Evolutionary conservation across 2,329 filamentous ascomycete genomes (phyloP).

Genomic region (Akanthomyces muscarius): DNA sequence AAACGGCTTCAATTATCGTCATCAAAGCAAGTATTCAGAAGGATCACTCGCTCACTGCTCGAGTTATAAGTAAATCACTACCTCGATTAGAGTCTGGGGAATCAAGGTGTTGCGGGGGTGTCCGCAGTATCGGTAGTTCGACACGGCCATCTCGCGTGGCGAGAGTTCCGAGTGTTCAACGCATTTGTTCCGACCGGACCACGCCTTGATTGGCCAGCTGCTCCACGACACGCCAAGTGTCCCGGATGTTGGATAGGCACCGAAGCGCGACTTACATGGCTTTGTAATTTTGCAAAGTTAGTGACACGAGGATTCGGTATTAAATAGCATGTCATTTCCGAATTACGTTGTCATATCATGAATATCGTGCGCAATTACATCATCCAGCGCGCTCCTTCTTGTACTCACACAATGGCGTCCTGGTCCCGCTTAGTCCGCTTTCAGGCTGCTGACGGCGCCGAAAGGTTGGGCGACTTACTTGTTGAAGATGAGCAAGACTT

Average conservation of each 20-base stretch:
- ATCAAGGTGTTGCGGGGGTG: not conserved
- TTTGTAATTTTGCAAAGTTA: not conserved
- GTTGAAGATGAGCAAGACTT: slow-evolving; percentile 28
- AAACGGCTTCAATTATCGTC: not conserved
- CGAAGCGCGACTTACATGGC: not conserved
- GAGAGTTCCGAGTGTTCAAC: not conserved
- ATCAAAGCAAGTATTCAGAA: not conserved
- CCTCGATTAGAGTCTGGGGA: not conserved
- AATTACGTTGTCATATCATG: not conserved
- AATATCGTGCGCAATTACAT: not conserved
- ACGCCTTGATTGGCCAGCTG: not conserved
- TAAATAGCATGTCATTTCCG: not conserved
- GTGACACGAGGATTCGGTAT: not conserved
- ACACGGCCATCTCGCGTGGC: not conserved
- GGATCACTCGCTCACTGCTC: not conserved
- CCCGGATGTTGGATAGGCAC: not conserved
- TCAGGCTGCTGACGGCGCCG: slow-evolving; percentile 30
- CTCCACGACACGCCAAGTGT: not conserved
- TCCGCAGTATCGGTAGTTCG: not conserved
- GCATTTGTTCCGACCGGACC: not conserved
- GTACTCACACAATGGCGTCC: slow-evolving; percentile 23
- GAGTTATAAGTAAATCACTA: not conserved
- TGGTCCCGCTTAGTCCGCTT: slow-evolving; percentile 35
- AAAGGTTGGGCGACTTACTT: slow-evolving; percentile 32
- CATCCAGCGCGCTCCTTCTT: not conserved